Base-by-base conservation (phyloP, 345 rosid genomes). In the Citrus australasica region DNA sequence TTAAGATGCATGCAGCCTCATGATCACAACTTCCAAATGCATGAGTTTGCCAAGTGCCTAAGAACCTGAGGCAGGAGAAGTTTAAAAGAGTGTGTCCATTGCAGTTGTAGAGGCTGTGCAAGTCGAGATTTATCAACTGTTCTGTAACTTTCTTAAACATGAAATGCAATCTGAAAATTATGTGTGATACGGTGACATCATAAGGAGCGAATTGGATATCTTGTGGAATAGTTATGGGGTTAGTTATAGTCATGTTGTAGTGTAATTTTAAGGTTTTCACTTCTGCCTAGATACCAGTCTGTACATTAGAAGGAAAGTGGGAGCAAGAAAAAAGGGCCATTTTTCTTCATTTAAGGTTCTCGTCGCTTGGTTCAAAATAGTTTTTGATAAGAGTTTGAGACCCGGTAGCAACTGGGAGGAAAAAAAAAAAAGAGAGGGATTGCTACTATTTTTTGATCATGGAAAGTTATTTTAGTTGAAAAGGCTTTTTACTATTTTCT, bases 1-100 rank as follows among this genome's bases (percentile, higher is more conserved):
- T 81, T 93, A 74, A 85, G 89, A 6, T 93, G 95, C 87, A 93
- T 93, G 67, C 98, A 93, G 85, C 95, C 95, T 3, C 82, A 91
- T 46, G 97, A 95, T 84, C 98, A 92, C 87, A 93, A 92, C 89
- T 95, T 89, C 7, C 91, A 89, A 71, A 89, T 95, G 11, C 97
- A 1, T 95, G 98, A 19, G 91, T 93, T 24, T 89, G 97, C 32
- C 87, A 95, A 67, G 97, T 95, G 32, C 95, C 95, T 13, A 90
- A 88, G 81, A 80, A 93, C 84, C 78, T 92, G 74, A 86, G 95
- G 82, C 94, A 95, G 87, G 98, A 95, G 90, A 85, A 93, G 84
- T 92, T 85, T 22, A 86, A 90, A 21, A 17, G 98, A 91, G 82
- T 91, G 97, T 14, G 94, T 91, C 66, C 98, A 91, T 81, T 92